Evolutionary conservation across 2,329 filamentous ascomycete species (phyloP).

Genomic region (Sporothrix variecibatus): DNA sequence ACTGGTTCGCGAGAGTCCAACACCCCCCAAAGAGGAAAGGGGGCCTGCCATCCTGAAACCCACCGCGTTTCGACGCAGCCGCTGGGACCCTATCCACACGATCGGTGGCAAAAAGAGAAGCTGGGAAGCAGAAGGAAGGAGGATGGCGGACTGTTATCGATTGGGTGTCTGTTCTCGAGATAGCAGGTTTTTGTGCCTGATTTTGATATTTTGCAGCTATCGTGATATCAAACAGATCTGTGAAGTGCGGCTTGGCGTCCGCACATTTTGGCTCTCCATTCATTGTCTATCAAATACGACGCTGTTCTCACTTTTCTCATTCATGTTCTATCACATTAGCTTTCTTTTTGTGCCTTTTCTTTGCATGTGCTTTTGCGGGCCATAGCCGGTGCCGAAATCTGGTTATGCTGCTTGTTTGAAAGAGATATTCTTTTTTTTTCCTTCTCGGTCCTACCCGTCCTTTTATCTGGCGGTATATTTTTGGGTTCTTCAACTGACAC

Average conservation of each 20-base stretch:
- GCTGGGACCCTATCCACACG: slow-evolving; percentile 18
- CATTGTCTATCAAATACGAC: slow-evolving; percentile 1
- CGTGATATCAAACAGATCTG: background rate
- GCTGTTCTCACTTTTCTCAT: background rate
- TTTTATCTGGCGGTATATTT: background rate
- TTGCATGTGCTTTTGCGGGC: slow-evolving; percentile 2
- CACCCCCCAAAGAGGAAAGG: background rate
- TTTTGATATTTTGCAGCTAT: background rate
- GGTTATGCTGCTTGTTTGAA: background rate
- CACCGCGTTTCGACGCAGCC: slow-evolving; percentile 25
- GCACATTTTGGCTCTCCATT: background rate
- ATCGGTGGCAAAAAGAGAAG: slow-evolving; percentile 7
- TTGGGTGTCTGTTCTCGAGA: background rate
- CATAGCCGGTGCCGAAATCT: background rate
- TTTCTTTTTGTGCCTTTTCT: background rate
- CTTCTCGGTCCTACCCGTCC: background rate
- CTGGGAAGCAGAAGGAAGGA: background rate
- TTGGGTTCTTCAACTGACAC: background rate
- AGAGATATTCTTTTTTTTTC: background rate
- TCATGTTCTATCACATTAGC: background rate
- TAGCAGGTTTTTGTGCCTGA: background rate
- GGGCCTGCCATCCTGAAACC: slow-evolving; percentile 24
- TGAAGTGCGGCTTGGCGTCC: background rate
- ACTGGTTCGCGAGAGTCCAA: background rate
- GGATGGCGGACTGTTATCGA: background rate